A percentile compares a stretch with the other conserved stretches of the same genome.
These are phyloP conservation scores for Glycine soja DNA, from an alignment of 306 rosid genomes.

Conservation along the genomic window DNA sequence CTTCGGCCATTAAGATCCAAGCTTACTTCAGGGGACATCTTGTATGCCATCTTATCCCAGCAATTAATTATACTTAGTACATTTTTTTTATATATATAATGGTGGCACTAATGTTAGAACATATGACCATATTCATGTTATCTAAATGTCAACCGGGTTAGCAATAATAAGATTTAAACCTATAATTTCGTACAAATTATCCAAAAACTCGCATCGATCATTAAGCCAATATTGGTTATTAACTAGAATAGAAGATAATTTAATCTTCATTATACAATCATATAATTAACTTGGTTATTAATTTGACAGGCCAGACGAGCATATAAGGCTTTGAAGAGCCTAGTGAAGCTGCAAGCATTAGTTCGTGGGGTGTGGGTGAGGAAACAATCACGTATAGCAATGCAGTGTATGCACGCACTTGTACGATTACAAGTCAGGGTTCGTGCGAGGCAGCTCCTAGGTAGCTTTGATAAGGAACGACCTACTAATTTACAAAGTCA, in stretches of 20 bases:
- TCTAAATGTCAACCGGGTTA: too few relatives aligned
- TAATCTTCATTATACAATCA: too few relatives aligned
- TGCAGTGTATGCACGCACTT: slow-evolving; percentile 80
- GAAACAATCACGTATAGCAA: slow-evolving; percentile 74
- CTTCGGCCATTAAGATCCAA: slow-evolving; percentile 78
- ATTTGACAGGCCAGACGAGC: slow-evolving; percentile 77
- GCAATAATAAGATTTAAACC: too few relatives aligned
- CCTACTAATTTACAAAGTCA: neutral
- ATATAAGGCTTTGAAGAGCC: slow-evolving; percentile 66
- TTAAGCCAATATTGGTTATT: too few relatives aligned
- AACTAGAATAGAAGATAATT: too few relatives aligned
- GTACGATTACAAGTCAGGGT: slow-evolving; percentile 77
- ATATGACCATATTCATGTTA: too few relatives aligned
- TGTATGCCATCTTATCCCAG: slow-evolving; percentile 53
- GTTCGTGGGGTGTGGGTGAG: slow-evolving; percentile 72
- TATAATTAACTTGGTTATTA: neutral
- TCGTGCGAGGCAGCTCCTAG: slow-evolving; percentile 73
- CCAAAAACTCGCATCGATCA: too few relatives aligned
- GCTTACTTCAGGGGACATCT: slow-evolving; percentile 88
- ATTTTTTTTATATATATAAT: too few relatives aligned
- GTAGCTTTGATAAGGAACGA: slow-evolving; percentile 1
- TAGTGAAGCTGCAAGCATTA: slow-evolving; percentile 91
- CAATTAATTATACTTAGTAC: too few relatives aligned
- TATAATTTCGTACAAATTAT: too few relatives aligned
- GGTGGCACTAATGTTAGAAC: too few relatives aligned